Evolutionary conservation across 306 rosid genomes (phyloP), one percentile per base, ranked within the genome.

Genomic region (Vigna trinervia): DNA sequence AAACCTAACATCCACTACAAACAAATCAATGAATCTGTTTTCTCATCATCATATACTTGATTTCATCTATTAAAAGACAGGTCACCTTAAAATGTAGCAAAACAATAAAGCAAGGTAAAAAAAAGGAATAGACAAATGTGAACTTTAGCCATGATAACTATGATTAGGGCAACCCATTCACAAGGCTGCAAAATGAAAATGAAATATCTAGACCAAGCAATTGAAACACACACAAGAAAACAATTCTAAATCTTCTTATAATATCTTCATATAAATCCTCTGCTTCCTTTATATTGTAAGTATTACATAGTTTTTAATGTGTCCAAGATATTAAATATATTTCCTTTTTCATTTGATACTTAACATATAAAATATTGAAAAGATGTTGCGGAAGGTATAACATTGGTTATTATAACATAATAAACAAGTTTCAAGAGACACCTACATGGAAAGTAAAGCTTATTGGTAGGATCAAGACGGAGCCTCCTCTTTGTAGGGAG

Each of bases 381-480:
- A 32, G 8, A 30, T 13, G 2, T 7, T 0, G 15, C n/a, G 3
- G 5, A 32, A 15, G 19, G 19, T 14, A 61, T 60, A 32, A 60
- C 12, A 32, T 30, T 60, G 8, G 11, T 32, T 2, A 12, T 11
- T 9, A 12, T 4, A 58, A 43, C 4, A 45, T 10, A 59, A 19
- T 32, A 9, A 77, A 41, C 12, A 69, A 85, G 54, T 69, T 64
- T 47, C 5, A 52, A 14, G 61, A 53, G 36, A 71, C 39, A 39
- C 87, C n/a, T 89, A 95, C 97, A 95, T 4, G 97, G 99, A 82
- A 95, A 95, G 84, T 83, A 92, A 57, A 95, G 97, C 83, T 95
- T 95, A 85, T 87, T 95, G 52, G 97, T 60, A 73, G 99, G 99
- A 88, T 95, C 99, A 64, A 95, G 99, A 82, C 91, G 93, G 72